Evolutionary conservation across 2,329 filamentous ascomycete genomes (phyloP).

Genomic region (Fusarium falciforme): DNA sequence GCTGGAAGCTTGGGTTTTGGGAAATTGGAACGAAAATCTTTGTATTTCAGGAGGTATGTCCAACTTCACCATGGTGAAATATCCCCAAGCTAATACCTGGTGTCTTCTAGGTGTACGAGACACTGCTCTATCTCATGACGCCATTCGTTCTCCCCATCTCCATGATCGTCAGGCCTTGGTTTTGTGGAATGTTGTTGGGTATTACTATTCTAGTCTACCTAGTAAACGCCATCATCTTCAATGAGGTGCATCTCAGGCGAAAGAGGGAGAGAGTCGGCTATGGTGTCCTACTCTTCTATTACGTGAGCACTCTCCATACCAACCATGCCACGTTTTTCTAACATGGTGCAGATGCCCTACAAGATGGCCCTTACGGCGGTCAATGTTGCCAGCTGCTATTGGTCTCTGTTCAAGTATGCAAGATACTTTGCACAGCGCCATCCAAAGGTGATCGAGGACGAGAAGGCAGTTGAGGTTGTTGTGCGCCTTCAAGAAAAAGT

Average conservation of each 20-base stretch:
- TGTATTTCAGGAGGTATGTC: slow-evolving; percentile 16
- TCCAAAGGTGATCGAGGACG: slow-evolving; percentile 15
- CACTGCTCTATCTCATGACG: slow-evolving; percentile 11
- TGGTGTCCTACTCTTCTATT: slow-evolving; percentile 8
- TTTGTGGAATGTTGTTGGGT: slow-evolving; percentile 4
- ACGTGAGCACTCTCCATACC: not conserved
- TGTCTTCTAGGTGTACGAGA: slow-evolving; percentile 10
- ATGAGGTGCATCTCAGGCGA: slow-evolving; percentile 11
- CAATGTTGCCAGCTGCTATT: slow-evolving; percentile 18
- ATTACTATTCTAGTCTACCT: not conserved
- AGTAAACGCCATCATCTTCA: slow-evolving; percentile 11
- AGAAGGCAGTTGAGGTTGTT: slow-evolving; percentile 18
- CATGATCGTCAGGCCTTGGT: not conserved
- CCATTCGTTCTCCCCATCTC: slow-evolving; percentile 20
- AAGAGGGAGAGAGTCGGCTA: slow-evolving; percentile 14
- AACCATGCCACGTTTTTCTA: not conserved
- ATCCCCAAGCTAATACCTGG: not conserved
- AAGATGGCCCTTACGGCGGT: slow-evolving; percentile 8
- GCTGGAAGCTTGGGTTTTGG: slow-evolving; percentile 16
- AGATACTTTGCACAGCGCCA: slow-evolving; percentile 20
- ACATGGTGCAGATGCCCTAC: slow-evolving; percentile 8
- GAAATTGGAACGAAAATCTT: slow-evolving; percentile 17
- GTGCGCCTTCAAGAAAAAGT: slow-evolving; percentile 5
- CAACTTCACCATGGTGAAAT: too few species aligned
- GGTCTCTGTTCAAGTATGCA: slow-evolving; percentile 20